Evolutionary conservation across 805 yeast species (phyloP).

Genomic region (Candida tibetensis): DNA sequence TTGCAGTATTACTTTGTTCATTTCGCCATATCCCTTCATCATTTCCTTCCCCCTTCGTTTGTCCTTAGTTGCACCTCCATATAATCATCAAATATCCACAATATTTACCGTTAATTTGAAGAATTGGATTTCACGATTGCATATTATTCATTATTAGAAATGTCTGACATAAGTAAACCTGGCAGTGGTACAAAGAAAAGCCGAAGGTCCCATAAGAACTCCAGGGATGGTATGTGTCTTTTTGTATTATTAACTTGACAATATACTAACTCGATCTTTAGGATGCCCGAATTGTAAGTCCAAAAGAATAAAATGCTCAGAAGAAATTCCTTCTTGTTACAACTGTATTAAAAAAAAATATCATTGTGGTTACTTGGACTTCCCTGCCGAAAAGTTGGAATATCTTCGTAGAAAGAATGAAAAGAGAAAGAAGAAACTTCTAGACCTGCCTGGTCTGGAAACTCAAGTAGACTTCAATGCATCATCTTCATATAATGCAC

Average conservation of each 20-base stretch:
- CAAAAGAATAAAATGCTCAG: slow-evolving; percentile 42
- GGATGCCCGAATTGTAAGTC: slow-evolving; percentile 45
- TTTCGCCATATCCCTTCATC: no score
- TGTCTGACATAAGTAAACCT: slow-evolving; percentile 7
- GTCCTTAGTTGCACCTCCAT: no score
- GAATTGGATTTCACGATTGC: no score
- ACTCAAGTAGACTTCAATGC: neutral
- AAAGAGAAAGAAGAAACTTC: slow-evolving; percentile 11
- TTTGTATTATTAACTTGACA: neutral
- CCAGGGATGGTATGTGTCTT: slow-evolving; percentile 20
- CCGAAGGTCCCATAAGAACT: slow-evolving; percentile 26
- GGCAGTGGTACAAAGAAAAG: slow-evolving; percentile 16
- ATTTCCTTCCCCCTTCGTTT: no score
- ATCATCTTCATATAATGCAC: no score
- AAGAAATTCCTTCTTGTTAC: slow-evolving; percentile 40
- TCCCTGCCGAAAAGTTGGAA: slow-evolving; percentile 35
- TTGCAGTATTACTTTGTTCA: no score
- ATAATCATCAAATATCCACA: no score
- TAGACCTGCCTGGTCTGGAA: neutral
- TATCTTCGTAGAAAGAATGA: slow-evolving; percentile 34
- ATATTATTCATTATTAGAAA: no score
- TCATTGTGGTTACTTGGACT: slow-evolving; percentile 43
- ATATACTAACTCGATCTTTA: slow-evolving; percentile 11
- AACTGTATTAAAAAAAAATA: slow-evolving; percentile 37
- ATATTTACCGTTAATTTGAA: no score